A percentile compares a stretch with the other conserved stretches of the same genome.
Conservation (phyloP, 495 filamentous ascomycete genomes). For the Aspergillus heteromorphus region DNA sequence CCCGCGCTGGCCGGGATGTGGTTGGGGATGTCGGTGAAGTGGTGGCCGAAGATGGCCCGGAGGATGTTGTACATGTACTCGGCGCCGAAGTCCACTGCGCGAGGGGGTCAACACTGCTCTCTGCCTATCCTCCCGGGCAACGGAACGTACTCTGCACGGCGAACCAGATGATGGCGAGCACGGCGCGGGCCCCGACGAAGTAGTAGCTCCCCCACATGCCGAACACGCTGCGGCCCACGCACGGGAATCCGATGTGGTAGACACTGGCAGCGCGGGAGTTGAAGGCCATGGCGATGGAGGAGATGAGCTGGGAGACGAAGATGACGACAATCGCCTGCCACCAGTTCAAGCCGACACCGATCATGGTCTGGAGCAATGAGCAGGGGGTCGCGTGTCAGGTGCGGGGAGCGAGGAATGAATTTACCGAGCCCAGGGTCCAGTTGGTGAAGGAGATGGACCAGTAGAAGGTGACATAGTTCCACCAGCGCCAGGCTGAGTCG, state of each 20-base stretch:
- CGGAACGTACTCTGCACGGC: constrained; percentile 46
- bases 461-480: constrained; percentile 38
- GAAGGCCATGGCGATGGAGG: constrained; percentile 37
- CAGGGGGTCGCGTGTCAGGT: background rate
- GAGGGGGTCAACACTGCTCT: background rate
- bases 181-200: constrained; percentile 49
- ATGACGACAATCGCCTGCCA: constrained; percentile 42
- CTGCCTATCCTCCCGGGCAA: too few species aligned
- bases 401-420: background rate
- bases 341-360: constrained; percentile 40
- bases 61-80: constrained; percentile 54
- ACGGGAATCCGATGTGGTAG: constrained; percentile 51
- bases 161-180: constrained; percentile 60
- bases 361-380: constrained; percentile 21
- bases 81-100: constrained; percentile 44
- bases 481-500: constrained; percentile 27
- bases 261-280: constrained; percentile 21
- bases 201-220: constrained; percentile 59
- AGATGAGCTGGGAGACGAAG: constrained; percentile 36
- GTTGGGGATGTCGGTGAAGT: constrained; percentile 39
- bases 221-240: constrained; percentile 50
- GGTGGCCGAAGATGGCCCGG: constrained; percentile 51
- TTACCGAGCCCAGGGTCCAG: constrained; percentile 33
- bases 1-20: constrained; percentile 42
- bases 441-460: constrained; percentile 35